Evolutionary conservation across 257 asterid species (phyloP), one percentile per base, ranked within the genome.

Genomic region (Hygrophila difformis): DNA sequence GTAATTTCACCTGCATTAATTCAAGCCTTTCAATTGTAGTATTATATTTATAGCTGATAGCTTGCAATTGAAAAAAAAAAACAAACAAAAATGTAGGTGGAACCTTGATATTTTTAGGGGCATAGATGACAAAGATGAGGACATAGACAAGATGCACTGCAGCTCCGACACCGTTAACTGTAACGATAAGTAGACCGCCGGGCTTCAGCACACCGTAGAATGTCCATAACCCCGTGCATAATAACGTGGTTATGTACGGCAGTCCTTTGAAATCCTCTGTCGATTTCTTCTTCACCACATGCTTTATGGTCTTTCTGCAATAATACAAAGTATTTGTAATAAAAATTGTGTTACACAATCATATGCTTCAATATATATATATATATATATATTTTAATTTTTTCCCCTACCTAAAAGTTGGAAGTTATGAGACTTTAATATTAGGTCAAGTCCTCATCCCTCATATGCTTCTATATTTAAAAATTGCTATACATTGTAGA

Each of bases 141-240:
- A 85, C 85, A 43, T 74, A 85, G 49, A 63, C 2, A 9, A 77
- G 28, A 57, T 85, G 94, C 13, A 77, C 12, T 10, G 67, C 56
- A n/a, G 65, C 79, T 2, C 96, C 96, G 20, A 66, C 63, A 0
- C 75, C 78, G 33, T 82, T 84, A 35, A 81, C 87, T 0, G 93
- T 84, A 42, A 68, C 60, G 4, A 84, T 48, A 0, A 81, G 70
- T 57, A 81, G 43, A 17, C 78, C 91, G 1, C 59, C 87, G 0
- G 87, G 67, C 70, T 81, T 74, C 1, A 78, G 52, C 0, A 78
- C 14, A 8, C 94, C 94, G 37, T 83, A 83, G 20, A 73, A 70
- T 28, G 72, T 39, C 85, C 85, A 77, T 49, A 73, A 54, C 53
- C 76, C 39, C 2, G 74, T 64, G 15, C 72, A 57, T 35, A 73